phyloP scores from a whole-genome alignment of 306 rosid genomes.

The Prunus fruticosa region DNA sequence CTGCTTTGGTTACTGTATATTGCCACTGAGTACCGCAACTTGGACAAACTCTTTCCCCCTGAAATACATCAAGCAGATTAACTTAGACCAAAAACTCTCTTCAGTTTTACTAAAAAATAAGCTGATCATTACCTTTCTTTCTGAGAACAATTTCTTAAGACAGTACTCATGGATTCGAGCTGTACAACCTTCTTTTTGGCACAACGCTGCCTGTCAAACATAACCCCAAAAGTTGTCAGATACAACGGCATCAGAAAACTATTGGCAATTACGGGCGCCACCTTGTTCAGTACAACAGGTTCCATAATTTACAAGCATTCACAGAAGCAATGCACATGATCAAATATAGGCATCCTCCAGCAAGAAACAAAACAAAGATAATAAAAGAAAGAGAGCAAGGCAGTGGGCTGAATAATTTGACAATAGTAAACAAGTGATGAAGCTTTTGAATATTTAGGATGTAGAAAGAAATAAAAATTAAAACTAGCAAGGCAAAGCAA shows the following conservation, averaged over 20 bases:
- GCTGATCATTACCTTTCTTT: conserved; percentile 50
- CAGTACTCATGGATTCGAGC: conserved; percentile 78
- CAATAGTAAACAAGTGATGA: background rate
- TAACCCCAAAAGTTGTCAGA: conserved; percentile 26
- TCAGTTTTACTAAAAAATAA: background rate
- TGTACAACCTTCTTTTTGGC: conserved; percentile 63
- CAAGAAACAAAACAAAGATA: background rate
- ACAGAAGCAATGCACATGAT: background rate
- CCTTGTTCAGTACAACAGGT: background rate
- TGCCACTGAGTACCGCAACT: conserved; percentile 65
- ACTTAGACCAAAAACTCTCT: conserved; percentile 1
- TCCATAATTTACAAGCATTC: conserved; percentile 2
- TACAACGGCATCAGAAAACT: background rate
- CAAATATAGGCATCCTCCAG: background rate
- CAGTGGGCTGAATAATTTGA: too few species aligned
- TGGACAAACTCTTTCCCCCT: conserved; percentile 66
- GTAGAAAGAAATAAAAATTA: background rate
- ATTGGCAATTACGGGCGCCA: background rate
- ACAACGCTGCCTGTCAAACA: conserved; percentile 62
- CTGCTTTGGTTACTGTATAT: conserved; percentile 41
- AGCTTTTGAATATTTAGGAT: background rate
- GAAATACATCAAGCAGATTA: conserved; percentile 15
- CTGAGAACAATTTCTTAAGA: conserved; percentile 55
- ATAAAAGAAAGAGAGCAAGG: background rate
- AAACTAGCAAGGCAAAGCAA: conserved; percentile 8